Conservation (phyloP, 1,284 basidiomycete genomes). For the Malassezia globosa region DNA sequence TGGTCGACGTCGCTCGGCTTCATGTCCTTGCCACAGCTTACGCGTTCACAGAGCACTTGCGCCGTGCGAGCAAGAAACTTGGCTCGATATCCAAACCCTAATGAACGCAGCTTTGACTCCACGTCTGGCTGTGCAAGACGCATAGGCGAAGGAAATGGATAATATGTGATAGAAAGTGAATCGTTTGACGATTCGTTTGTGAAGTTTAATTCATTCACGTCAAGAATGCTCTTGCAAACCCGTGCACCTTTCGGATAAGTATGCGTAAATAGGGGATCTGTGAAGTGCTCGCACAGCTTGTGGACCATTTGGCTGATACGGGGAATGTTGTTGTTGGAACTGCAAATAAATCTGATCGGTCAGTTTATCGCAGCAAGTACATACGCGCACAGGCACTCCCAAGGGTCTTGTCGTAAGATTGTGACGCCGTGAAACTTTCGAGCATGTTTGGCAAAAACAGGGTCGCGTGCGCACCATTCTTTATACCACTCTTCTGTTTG, state of each 20-base stretch:
- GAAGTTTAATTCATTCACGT: not conserved
- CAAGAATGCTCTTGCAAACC: not conserved
- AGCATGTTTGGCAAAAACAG: constrained; percentile 59
- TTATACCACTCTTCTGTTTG: constrained; percentile 65
- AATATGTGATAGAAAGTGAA: constrained; percentile 51
- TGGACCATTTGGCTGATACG: constrained; percentile 46
- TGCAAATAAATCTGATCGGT: constrained; percentile 71
- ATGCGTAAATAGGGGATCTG: constrained; percentile 53
- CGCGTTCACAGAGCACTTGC: constrained; percentile 56
- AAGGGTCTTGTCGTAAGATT: constrained; percentile 83
- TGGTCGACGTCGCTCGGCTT: constrained; percentile 11
- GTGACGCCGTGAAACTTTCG: constrained; percentile 55
- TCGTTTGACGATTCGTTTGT: not conserved
- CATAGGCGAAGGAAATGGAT: constrained; percentile 73
- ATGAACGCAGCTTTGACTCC: constrained; percentile 54
- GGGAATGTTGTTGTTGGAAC: constrained; percentile 82
- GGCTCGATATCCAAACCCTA: constrained; percentile 94
- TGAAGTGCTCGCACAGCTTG: constrained; percentile 49
- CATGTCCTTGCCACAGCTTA: not conserved
- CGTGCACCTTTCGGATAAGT: constrained; percentile 24
- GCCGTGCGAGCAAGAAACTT: constrained; percentile 76
- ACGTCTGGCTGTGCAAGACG: constrained; percentile 56
- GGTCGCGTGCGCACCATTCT: constrained; percentile 64
- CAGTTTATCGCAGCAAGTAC: not conserved
- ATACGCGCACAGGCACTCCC: constrained; percentile 52